Percentiles rank a stretch among this genome's conserved stretches.
Conservation (phyloP, 306 rosid species). For the Quillaja saponaria region DNA sequence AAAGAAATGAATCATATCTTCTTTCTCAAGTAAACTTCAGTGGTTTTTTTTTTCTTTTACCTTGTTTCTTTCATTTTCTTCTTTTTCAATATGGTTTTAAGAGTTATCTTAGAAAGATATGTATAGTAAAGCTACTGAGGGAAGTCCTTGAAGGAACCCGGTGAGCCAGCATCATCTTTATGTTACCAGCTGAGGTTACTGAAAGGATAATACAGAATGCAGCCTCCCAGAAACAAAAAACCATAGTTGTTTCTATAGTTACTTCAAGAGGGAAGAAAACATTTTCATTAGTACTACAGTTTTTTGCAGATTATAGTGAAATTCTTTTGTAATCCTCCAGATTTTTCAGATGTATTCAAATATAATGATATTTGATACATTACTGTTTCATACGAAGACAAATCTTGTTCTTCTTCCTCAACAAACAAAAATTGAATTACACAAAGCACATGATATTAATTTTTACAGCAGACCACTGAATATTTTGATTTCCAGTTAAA, state of each 20-base stretch:
- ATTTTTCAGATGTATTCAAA: slow-evolving; percentile 30
- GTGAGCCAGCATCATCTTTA: slow-evolving; percentile 39
- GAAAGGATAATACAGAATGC: slow-evolving; percentile 33
- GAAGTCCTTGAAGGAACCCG: slow-evolving; percentile 39
- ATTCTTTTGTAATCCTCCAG: slow-evolving; percentile 48
- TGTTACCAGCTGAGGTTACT: slow-evolving; percentile 20
- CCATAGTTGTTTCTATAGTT: slow-evolving; percentile 24
- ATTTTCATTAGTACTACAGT: slow-evolving; percentile 42
- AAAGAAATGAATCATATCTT: slow-evolving; percentile 38
- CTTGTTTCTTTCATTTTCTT: background rate
- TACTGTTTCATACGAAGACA: slow-evolving; percentile 10
- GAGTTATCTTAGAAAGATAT: slow-evolving; percentile 45
- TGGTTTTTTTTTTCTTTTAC: slow-evolving; percentile 29
- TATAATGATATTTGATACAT: slow-evolving; percentile 27
- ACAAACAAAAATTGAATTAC: slow-evolving; percentile 8
- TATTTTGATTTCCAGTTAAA: background rate
- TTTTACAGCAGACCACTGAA: background rate
- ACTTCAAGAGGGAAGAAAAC: slow-evolving; percentile 25
- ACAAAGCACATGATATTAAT: background rate
- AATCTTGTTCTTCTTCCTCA: slow-evolving; percentile 9
- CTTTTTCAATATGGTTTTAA: slow-evolving; percentile 29
- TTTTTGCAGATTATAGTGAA: slow-evolving; percentile 40
- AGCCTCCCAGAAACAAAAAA: slow-evolving; percentile 35
- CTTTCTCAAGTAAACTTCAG: slow-evolving; percentile 41
- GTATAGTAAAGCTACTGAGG: slow-evolving; percentile 57